These are phyloP conservation scores for Phialophora macrospora DNA, from an alignment of 2,329 filamentous ascomycete species.

Conservation along the genomic window DNA sequence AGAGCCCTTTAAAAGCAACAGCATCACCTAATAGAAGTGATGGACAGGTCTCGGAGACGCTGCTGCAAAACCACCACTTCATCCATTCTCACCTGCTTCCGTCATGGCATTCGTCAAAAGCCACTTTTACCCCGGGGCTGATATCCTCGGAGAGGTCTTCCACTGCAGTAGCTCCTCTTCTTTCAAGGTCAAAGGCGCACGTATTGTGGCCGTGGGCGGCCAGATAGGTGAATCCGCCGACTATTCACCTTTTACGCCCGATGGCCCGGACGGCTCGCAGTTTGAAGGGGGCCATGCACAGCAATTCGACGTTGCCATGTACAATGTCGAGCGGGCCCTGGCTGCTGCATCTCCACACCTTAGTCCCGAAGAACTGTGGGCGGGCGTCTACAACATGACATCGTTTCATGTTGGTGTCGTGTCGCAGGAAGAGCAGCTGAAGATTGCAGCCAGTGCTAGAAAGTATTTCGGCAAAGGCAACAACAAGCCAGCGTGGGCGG, in stretches of 20 bases:
- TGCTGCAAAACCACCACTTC: neutral
- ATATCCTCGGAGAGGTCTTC: constrained; percentile 41
- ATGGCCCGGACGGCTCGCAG: constrained; percentile 20
- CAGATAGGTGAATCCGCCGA: constrained; percentile 23
- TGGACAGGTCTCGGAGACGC: too few species aligned
- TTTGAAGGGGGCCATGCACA: constrained; percentile 19
- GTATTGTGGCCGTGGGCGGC: constrained; percentile 20
- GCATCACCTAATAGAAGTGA: too few species aligned
- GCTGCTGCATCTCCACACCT: constrained; percentile 22
- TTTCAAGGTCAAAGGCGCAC: constrained; percentile 17
- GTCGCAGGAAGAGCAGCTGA: constrained; percentile 22
- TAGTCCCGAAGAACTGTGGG: constrained; percentile 19
- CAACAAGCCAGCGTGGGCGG: constrained; percentile 26
- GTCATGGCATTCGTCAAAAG: constrained; percentile 35
- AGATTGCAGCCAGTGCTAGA: constrained; percentile 21
- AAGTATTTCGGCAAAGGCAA: constrained; percentile 21
- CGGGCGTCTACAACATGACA: constrained; percentile 24
- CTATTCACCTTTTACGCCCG: constrained; percentile 22
- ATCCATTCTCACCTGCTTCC: neutral
- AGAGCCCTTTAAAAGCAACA: too few species aligned
- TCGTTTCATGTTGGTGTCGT: constrained; percentile 24
- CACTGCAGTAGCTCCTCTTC: constrained; percentile 38
- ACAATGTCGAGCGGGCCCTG: constrained; percentile 24
- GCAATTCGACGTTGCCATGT: constrained; percentile 23
- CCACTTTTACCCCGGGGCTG: constrained; percentile 38